Evolutionary conservation across 371 early-diverging fungal species (phyloP).

Genomic region (Quaeritorhiza haematococci): DNA sequence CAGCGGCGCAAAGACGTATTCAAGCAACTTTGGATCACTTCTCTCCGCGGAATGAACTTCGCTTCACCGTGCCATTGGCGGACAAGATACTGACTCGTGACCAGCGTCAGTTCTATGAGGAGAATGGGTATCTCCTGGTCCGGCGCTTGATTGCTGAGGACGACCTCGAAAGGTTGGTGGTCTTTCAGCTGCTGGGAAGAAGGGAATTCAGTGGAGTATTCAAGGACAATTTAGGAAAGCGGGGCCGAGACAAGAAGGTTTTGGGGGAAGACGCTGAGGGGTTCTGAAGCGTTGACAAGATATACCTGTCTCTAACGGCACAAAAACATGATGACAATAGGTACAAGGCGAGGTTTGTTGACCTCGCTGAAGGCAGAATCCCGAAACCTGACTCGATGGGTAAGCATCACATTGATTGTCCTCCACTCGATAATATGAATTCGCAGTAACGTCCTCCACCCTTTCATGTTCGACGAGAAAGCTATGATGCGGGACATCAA

Average conservation of each 20-base stretch:
- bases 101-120: constrained; percentile 2
- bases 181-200: too few species aligned
- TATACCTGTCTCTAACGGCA: too few species aligned
- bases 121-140: not conserved
- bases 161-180: not conserved
- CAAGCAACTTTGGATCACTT: not conserved
- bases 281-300: too few species aligned
- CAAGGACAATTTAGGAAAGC: too few species aligned
- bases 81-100: constrained; percentile 1
- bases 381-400: not conserved
- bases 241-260: too few species aligned
- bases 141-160: not conserved
- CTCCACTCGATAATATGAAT: too few species aligned
- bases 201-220: too few species aligned
- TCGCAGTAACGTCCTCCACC: too few species aligned
- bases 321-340: too few species aligned
- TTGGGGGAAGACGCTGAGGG: too few species aligned
- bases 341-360: not conserved
- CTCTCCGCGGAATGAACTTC: not conserved
- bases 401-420: too few species aligned
- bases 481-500: constrained; percentile 1
- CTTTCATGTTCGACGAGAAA: too few species aligned
- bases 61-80: not conserved
- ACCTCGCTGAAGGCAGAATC: not conserved
- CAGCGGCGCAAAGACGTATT: not conserved